These are phyloP conservation scores for Friedmanniomyces endolithicus DNA, from an alignment of 495 filamentous ascomycete species.

Conservation along the genomic window DNA sequence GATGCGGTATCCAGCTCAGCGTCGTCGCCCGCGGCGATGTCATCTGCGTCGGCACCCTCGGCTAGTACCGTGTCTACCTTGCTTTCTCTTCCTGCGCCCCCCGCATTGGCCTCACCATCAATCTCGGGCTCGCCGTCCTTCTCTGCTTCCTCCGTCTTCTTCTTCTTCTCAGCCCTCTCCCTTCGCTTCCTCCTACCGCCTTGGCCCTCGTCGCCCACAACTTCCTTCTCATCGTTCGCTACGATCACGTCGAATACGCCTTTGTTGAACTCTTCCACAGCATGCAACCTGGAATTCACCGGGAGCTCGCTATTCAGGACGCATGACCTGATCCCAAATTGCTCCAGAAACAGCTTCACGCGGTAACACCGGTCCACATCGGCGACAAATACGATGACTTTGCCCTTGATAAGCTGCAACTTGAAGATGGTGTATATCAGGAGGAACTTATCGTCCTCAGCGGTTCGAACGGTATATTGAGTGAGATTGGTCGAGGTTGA, in stretches of 20 bases:
- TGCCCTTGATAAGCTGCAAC: conserved; percentile 85
- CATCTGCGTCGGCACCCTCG: no score
- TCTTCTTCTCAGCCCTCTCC: conserved; percentile 11
- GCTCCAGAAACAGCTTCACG: conserved; percentile 89
- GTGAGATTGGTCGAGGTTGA: conserved; percentile 41
- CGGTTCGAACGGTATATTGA: conserved; percentile 82
- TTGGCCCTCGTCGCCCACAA: conserved; percentile 44
- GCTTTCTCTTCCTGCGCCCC: no score
- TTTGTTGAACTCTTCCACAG: conserved; percentile 95
- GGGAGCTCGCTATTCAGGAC: conserved; percentile 92
- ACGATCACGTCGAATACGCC: conserved; percentile 94
- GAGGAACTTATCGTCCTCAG: conserved; percentile 94
- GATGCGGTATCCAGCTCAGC: neutral
- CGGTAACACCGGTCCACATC: conserved; percentile 91
- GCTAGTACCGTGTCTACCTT: no score
- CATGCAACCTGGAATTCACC: conserved; percentile 81
- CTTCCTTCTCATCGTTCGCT: conserved; percentile 83
- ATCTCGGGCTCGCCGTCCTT: conserved; percentile 5
- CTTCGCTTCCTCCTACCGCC: conserved; percentile 10
- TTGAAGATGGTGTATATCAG: conserved; percentile 90
- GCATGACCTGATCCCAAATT: conserved; percentile 88
- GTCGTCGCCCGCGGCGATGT: neutral
- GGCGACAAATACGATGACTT: conserved; percentile 84
- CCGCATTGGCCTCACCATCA: neutral
- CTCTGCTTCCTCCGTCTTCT: conserved; percentile 22